Conservation (phyloP, 495 filamentous ascomycete species). For the Penicillium malachiteum region DNA sequence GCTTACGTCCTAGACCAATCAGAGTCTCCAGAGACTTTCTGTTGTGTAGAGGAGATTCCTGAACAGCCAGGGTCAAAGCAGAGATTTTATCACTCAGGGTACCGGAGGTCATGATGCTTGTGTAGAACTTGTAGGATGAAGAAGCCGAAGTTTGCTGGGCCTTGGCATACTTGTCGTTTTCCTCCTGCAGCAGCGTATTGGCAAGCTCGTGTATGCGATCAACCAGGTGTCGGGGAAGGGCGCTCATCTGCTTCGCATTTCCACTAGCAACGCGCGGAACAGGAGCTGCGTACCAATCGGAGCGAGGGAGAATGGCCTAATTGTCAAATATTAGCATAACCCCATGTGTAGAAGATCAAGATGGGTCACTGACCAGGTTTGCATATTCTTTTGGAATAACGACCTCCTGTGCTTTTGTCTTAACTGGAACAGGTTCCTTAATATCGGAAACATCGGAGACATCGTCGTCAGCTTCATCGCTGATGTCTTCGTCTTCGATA, state of each 20-base stretch:
- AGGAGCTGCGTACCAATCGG: slow-evolving; percentile 78
- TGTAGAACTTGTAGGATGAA: slow-evolving; percentile 90
- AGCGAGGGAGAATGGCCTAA: slow-evolving; percentile 70
- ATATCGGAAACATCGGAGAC: slow-evolving; percentile 26
- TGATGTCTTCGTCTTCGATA: slow-evolving; percentile 34
- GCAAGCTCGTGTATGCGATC: slow-evolving; percentile 76
- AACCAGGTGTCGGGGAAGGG: slow-evolving; percentile 57
- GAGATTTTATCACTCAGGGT: slow-evolving; percentile 97
- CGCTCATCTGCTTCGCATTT: slow-evolving; percentile 41
- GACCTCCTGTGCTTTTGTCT: slow-evolving; percentile 15
- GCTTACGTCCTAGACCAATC: slow-evolving; percentile 76
- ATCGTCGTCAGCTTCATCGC: slow-evolving; percentile 45
- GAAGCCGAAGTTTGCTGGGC: slow-evolving; percentile 55
- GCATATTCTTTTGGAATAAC: slow-evolving; percentile 42
- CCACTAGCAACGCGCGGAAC: slow-evolving; percentile 55
- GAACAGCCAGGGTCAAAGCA: slow-evolving; percentile 85
- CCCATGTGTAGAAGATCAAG: not conserved
- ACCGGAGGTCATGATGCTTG: slow-evolving; percentile 93
- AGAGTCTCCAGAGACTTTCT: slow-evolving; percentile 83
- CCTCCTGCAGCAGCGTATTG: slow-evolving; percentile 68
- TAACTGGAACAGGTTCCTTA: slow-evolving; percentile 17
- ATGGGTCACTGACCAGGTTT: slow-evolving; percentile 36
- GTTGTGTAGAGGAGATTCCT: slow-evolving; percentile 94
- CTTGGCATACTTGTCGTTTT: slow-evolving; percentile 62
- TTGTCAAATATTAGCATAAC: not conserved